Evolutionary conservation across 306 rosid species (phyloP).

Genomic region (Corylus americana): DNA sequence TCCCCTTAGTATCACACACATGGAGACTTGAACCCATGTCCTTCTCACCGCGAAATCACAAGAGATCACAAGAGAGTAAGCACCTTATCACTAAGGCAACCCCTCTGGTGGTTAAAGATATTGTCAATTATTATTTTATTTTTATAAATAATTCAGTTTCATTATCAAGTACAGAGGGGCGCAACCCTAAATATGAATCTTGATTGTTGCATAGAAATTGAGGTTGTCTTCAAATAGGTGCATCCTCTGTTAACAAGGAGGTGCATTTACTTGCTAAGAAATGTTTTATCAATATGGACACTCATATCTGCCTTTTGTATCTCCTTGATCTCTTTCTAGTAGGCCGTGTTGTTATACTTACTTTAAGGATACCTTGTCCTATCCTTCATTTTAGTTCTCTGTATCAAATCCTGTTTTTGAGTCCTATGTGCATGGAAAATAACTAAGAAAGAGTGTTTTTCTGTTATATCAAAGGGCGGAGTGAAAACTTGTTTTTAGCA

Average conservation of each 20-base stretch:
- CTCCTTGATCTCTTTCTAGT: slow-evolving; percentile 2
- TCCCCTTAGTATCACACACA: too few species aligned
- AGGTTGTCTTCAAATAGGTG: neutral
- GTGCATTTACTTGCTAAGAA: slow-evolving; percentile 1
- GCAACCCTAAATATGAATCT: neutral
- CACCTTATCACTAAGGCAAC: too few species aligned
- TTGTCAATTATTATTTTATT: too few species aligned
- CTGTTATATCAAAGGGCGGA: neutral
- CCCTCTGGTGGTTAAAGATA: too few species aligned
- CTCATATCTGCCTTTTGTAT: slow-evolving; percentile 13
- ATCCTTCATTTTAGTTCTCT: slow-evolving; percentile 8
- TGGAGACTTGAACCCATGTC: too few species aligned
- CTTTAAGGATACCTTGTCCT: slow-evolving; percentile 2
- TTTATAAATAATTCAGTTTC: too few species aligned
- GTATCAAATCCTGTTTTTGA: neutral
- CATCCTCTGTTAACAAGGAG: neutral
- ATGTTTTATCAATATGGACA: slow-evolving; percentile 17
- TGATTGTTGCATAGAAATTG: neutral
- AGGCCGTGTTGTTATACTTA: slow-evolving; percentile 3
- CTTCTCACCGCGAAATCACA: too few species aligned
- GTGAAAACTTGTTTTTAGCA: neutral
- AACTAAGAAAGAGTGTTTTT: neutral
- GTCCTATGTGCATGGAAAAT: neutral
- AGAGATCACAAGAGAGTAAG: too few species aligned
- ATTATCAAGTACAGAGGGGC: too few species aligned